These are phyloP conservation scores for Arthrobotrys musiformis DNA, from an alignment of 2,329 filamentous ascomycete genomes.

Conservation along the genomic window DNA sequence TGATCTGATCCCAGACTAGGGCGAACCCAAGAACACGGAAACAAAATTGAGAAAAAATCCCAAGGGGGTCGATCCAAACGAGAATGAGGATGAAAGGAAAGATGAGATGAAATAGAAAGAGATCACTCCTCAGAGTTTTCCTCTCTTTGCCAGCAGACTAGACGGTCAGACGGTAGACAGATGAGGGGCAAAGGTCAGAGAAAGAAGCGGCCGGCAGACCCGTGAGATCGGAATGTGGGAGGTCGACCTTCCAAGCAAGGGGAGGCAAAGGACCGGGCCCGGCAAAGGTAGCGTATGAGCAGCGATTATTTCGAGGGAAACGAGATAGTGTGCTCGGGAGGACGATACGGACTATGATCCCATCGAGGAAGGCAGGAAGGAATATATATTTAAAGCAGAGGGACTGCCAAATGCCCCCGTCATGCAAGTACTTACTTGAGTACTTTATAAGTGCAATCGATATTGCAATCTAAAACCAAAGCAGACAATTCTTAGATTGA, in stretches of 20 bases:
- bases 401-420: neutral
- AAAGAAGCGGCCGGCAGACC: constrained; percentile 44
- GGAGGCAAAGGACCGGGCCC: constrained; percentile 24
- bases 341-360: constrained; percentile 34
- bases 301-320: constrained; percentile 46
- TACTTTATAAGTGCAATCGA: no score
- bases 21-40: constrained; percentile 41
- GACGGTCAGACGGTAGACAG: no score
- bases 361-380: constrained; percentile 55
- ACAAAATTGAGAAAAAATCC: constrained; percentile 14
- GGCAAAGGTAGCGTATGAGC: constrained; percentile 31
- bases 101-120: constrained; percentile 49
- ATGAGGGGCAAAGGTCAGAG: constrained; percentile 49
- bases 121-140: constrained; percentile 21
- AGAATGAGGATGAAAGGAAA: no score
- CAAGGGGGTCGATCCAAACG: constrained; percentile 8
- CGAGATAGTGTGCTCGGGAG: constrained; percentile 41
- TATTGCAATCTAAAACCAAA: no score
- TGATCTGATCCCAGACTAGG: constrained; percentile 50
- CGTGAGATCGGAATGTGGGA: constrained; percentile 54
- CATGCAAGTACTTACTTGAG: no score
- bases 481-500: no score
- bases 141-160: neutral
- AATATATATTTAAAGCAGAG: neutral
- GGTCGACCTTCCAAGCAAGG: constrained; percentile 34